Conservation (phyloP, 495 filamentous ascomycete species). For the Aspergillus coremiiformis region DNA sequence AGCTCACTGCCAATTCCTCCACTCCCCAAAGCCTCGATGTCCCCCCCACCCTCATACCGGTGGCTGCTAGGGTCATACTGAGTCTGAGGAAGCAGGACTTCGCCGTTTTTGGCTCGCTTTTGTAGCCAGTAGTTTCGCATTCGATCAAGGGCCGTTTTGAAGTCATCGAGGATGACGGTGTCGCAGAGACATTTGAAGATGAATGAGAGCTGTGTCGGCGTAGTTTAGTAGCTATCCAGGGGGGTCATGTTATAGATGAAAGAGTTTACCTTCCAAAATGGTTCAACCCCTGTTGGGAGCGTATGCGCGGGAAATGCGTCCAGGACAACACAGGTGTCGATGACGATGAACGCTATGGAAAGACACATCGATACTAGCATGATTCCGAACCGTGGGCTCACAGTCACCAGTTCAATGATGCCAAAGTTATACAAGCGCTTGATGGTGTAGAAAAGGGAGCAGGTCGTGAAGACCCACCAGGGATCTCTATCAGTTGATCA, state of each 20-base stretch:
- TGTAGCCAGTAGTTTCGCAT: conserved; percentile 22
- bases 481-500: conserved; percentile 38
- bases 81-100: conserved; percentile 9
- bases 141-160: conserved; percentile 50
- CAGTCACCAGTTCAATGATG: conserved; percentile 37
- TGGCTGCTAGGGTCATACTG: not conserved
- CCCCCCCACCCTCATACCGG: not conserved
- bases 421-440: conserved; percentile 46
- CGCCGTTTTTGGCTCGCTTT: conserved; percentile 11
- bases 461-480: conserved; percentile 53
- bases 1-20: not conserved
- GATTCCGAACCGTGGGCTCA: conserved; percentile 50
- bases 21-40: not conserved
- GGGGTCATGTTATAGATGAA: not conserved
- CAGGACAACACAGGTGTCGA: conserved; percentile 37
- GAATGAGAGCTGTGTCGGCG: conserved; percentile 33
- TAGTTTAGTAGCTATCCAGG: not conserved
- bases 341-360: conserved; percentile 45
- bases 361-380: conserved; percentile 49
- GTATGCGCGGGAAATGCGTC: conserved; percentile 19
- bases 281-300: conserved; percentile 30
- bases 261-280: conserved; percentile 34
- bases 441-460: conserved; percentile 47
- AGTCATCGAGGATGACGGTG: conserved; percentile 53
- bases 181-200: conserved; percentile 57